Percentiles rank a stretch among this genome's conserved stretches.
phyloP scores from a whole-genome alignment of 2,329 filamentous ascomycete species.

The Aspergillus spinulosporus region DNA sequence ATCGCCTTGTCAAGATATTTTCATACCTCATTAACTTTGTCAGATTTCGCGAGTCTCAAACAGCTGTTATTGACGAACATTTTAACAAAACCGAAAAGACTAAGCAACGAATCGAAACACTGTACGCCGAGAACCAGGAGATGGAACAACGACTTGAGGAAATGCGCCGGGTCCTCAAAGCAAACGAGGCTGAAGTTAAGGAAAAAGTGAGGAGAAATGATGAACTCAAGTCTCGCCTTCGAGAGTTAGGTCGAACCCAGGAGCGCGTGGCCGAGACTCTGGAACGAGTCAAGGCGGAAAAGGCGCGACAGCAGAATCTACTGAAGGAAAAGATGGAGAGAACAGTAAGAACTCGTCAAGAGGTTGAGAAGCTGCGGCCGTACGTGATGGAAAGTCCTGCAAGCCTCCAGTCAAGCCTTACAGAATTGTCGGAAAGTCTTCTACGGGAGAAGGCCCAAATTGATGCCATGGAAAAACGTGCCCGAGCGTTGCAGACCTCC shows the following conservation, averaged over 20 bases:
- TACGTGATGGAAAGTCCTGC: conserved; percentile 89
- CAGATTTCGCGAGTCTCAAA: conserved; percentile 91
- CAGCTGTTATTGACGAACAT: conserved; percentile 83
- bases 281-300: conserved; percentile 79
- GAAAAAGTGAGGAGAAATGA: conserved; percentile 86
- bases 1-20: conserved; percentile 89
- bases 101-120: conserved; percentile 80
- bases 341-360: conserved; percentile 69
- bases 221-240: conserved; percentile 76
- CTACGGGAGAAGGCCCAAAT: conserved; percentile 79
- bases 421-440: conserved; percentile 78
- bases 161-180: conserved; percentile 75
- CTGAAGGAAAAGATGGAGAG: conserved; percentile 53
- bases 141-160: conserved; percentile 78
- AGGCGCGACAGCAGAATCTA: conserved; percentile 68
- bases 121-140: conserved; percentile 83
- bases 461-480: conserved; percentile 79
- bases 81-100: conserved; percentile 87
- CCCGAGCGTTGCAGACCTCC: conserved; percentile 88
- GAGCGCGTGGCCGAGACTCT: conserved; percentile 79
- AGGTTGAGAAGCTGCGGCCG: conserved; percentile 83
- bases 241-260: conserved; percentile 79
- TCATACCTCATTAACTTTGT: conserved; percentile 99
- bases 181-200: conserved; percentile 76
- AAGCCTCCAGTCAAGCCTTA: conserved; percentile 75